Conservation (phyloP, 306 rosid genomes). For the Pachyrhizus erosus region DNA sequence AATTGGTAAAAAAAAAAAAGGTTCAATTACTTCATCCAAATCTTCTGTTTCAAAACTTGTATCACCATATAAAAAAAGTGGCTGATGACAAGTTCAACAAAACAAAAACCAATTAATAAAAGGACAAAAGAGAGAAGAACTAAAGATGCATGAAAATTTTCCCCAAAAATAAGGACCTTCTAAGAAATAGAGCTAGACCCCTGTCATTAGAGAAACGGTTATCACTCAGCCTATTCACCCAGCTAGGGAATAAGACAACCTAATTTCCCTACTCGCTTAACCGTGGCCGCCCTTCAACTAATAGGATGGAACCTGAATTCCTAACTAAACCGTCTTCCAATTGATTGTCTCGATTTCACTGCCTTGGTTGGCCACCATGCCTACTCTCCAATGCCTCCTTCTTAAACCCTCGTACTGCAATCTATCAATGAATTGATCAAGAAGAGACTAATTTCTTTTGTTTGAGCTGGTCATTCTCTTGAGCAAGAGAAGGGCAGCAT, state of each 20-base stretch:
- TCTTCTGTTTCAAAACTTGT: background rate
- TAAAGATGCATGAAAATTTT: background rate
- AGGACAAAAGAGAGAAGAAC: background rate
- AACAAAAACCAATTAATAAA: background rate
- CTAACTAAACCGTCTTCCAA: background rate
- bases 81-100: background rate
- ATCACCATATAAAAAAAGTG: background rate
- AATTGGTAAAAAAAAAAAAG: background rate
- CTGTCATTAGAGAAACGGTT: too few relatives aligned
- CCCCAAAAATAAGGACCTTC: constrained; percentile 12
- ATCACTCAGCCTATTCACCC: too few relatives aligned
- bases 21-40: background rate
- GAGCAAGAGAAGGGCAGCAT: too few relatives aligned
- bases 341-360: constrained; percentile 4
- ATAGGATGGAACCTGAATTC: too few relatives aligned
- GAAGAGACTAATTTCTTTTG: too few relatives aligned
- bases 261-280: too few relatives aligned
- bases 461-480: too few relatives aligned
- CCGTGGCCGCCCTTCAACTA: too few relatives aligned
- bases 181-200: background rate
- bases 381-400: background rate
- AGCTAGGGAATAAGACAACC: too few relatives aligned
- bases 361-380: background rate
- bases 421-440: too few relatives aligned
- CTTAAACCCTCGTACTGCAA: too few relatives aligned